phyloP scores from a whole-genome alignment of 164 flowering plant genomes.

The Magnolia sinica region DNA sequence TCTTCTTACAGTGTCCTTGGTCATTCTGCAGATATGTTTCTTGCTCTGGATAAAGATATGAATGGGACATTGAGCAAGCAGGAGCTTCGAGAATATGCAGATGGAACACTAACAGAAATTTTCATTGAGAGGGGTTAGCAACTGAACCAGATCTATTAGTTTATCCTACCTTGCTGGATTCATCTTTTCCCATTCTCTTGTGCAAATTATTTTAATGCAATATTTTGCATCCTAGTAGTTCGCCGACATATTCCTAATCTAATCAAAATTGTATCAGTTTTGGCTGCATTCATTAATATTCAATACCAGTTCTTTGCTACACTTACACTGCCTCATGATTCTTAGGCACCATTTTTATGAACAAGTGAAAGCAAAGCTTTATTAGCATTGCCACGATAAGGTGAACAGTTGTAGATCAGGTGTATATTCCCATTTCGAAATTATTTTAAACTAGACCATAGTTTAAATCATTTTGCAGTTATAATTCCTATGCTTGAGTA shows the following conservation, averaged over 20 bases:
- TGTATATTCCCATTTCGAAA: too few relatives aligned
- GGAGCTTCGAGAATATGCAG: slow-evolving; percentile 97
- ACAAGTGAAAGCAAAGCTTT: too few relatives aligned
- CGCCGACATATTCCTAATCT: neutral
- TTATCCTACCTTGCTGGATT: neutral
- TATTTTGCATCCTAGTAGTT: neutral
- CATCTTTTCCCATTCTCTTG: neutral
- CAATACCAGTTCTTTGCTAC: too few relatives aligned
- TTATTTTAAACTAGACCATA: too few relatives aligned
- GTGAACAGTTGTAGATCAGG: too few relatives aligned
- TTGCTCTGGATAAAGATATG: slow-evolving; percentile 92
- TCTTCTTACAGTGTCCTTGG: neutral
- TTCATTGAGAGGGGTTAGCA: slow-evolving; percentile 82
- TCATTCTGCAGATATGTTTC: slow-evolving; percentile 78
- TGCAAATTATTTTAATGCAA: neutral
- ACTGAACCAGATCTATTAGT: neutral
- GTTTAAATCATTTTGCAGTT: too few relatives aligned
- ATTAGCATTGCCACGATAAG: too few relatives aligned
- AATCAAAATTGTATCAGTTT: too few relatives aligned
- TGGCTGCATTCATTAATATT: too few relatives aligned
- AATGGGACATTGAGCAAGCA: slow-evolving; percentile 91
- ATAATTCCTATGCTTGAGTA: too few relatives aligned
- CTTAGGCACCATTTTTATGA: too few relatives aligned
- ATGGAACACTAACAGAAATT: slow-evolving; percentile 90
- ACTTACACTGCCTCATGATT: too few relatives aligned